Conservation (phyloP, 2,329 filamentous ascomycete species). For the Pseudogymnoascus sp. region DNA sequence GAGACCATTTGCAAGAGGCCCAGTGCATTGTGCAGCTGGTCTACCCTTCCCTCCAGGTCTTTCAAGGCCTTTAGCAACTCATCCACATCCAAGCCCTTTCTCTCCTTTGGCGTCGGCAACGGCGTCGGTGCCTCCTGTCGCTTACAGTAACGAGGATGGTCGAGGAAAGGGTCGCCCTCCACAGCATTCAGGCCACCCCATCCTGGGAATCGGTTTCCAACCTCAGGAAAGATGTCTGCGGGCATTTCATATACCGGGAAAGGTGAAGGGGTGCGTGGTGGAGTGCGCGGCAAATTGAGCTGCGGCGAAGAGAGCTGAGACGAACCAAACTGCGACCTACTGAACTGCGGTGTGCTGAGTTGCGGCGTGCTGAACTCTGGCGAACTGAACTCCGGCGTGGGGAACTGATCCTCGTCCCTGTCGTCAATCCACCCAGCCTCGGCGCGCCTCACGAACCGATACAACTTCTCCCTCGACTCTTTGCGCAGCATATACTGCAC, state of each 20-base stretch:
- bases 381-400: not conserved
- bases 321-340: not conserved
- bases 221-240: not conserved
- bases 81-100: not conserved
- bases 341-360: not conserved
- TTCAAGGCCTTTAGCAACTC: not conserved
- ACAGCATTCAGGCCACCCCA: not conserved
- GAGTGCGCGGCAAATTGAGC: not conserved
- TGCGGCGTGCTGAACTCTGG: not conserved
- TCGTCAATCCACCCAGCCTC: not conserved
- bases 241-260: not conserved
- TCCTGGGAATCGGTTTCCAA: not conserved
- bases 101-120: not conserved
- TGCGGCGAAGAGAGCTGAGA: not conserved
- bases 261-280: not conserved
- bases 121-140: not conserved
- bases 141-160: not conserved
- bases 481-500: conserved; percentile 4
- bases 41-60: not conserved
- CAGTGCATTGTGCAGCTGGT: not conserved
- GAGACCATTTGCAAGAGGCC: not conserved
- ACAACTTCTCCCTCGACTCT: not conserved
- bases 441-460: not conserved
- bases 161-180: not conserved
- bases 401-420: not conserved